Base-by-base conservation (phyloP, 2,329 filamentous ascomycete species). In the Talaromyces sp. region DNA sequence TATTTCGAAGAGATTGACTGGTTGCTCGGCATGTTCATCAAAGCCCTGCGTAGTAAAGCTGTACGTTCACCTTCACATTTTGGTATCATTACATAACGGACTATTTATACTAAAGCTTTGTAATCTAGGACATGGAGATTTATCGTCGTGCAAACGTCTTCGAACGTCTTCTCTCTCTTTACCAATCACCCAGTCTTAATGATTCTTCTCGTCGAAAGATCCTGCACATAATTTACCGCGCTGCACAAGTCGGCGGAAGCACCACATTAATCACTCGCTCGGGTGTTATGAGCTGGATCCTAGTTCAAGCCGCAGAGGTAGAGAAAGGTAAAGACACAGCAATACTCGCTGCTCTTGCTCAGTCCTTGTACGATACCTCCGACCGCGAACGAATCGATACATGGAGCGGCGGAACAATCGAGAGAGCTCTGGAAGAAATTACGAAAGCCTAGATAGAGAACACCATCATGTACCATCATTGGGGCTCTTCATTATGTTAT, bases 251-350 rank as follows among this genome's bases (percentile, higher is more conserved):
- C 29, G 82, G 86, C 1, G 91, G 89, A 1, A 90, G 88, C 70
- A 89, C 86, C 4, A 93, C 88, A n/a, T 77, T 96, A 41, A 81
- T 91, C 33, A 95, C 91, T 1, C 80, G 91, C 51, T 86, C 87
- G 39, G 90, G 89, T 14, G 76, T 89, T 17, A 70, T 93, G 48
- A 86, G 82, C 60, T 96, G 91, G 91, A 77, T 93, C 8, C 81
- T 87, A 53, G 81, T 82, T 54, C 83, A 85, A 62, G 70, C 82
- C 32, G 80, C 79, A 3, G 71, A 72, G 40, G 77, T 80, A 14
- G 81, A 46, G 14, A 14, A 83, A 58, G 73, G 70, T 0, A 69
- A 68, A 50, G 65, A 70, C 27, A 60, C 55, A 22, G 60, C 58
- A 14, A 74, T 76, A 16, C 70, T 84, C 20, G 74, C 85, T 47